These are phyloP conservation scores for Lignosus rhinocerotis DNA, from an alignment of 1,284 basidiomycete species.

Conservation along the genomic window DNA sequence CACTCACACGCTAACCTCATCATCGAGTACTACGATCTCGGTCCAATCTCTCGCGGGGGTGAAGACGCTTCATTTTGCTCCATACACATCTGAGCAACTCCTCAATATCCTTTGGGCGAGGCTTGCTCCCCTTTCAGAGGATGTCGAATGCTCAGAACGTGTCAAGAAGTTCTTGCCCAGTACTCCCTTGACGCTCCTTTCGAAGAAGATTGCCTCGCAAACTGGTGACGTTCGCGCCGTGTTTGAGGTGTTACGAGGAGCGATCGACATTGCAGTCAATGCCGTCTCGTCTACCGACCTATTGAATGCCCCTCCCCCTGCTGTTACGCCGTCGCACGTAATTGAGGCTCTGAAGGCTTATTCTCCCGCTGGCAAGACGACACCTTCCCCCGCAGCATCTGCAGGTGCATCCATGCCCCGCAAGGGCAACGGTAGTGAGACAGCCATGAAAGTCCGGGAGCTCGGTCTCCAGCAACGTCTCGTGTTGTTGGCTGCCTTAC, in stretches of 20 bases:
- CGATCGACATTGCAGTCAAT: constrained; percentile 64
- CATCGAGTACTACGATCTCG: constrained; percentile 39
- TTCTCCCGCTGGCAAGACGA: constrained; percentile 45
- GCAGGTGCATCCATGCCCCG: constrained; percentile 19
- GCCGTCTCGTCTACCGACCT: constrained; percentile 34
- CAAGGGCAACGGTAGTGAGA: constrained; percentile 55
- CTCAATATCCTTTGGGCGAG: constrained; percentile 64
- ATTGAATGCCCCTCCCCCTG: constrained; percentile 41
- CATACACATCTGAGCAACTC: constrained; percentile 70
- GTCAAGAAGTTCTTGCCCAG: constrained; percentile 60
- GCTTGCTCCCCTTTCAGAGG: constrained; percentile 45
- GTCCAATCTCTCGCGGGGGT: constrained; percentile 43
- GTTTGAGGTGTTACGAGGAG: constrained; percentile 75
- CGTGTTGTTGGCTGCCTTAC: constrained; percentile 59
- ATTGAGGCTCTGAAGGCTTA: constrained; percentile 70
- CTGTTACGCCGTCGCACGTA: constrained; percentile 63
- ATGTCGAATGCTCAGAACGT: constrained; percentile 27
- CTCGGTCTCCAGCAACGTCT: constrained; percentile 74
- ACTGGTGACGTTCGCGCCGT: constrained; percentile 78
- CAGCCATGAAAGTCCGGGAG: constrained; percentile 59
- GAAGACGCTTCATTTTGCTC: constrained; percentile 71
- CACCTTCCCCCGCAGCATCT: constrained; percentile 27
- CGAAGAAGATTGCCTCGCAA: constrained; percentile 74
- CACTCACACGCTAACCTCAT: constrained; percentile 74
- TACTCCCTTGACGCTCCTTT: constrained; percentile 63